A percentile compares a stretch with the other conserved stretches of the same genome.
Conservation (phyloP, 768 basidiomycete genomes). For the Suillus discolor region DNA sequence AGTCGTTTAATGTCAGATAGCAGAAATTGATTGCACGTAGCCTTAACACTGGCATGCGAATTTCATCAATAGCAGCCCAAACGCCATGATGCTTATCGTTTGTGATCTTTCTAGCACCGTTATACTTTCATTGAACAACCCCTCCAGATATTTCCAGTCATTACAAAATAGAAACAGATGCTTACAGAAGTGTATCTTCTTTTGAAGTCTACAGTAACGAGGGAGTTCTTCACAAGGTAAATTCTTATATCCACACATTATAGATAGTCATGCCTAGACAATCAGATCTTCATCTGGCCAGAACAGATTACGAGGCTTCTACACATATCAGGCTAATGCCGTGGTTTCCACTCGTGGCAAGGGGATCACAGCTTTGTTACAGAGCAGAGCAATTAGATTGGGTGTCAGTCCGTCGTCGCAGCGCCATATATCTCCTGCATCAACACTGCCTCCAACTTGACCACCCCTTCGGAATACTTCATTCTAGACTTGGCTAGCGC, state of each 20-base stretch:
- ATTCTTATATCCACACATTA: neutral
- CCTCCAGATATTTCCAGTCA: neutral
- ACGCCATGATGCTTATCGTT: neutral
- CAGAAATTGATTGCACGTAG: neutral
- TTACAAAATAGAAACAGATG: neutral
- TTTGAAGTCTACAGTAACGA: neutral
- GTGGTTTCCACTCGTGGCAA: neutral
- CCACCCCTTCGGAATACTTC: constrained; percentile 35
- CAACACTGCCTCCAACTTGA: constrained; percentile 23
- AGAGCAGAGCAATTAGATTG: neutral
- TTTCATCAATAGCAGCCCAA: neutral
- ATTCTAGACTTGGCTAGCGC: neutral
- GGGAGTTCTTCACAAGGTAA: neutral
- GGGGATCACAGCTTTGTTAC: neutral
- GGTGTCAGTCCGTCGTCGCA: neutral
- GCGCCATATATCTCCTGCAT: neutral
- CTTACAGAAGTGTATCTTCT: neutral
- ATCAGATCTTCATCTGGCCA: neutral
- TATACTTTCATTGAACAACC: neutral
- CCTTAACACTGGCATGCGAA: neutral
- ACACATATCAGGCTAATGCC: neutral
- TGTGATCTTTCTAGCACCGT: neutral
- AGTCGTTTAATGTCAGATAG: neutral
- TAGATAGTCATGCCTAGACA: neutral
- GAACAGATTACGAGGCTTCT: neutral